Conservation (phyloP, 768 basidiomycete species). For the Hebeloma cylindrosporum region DNA sequence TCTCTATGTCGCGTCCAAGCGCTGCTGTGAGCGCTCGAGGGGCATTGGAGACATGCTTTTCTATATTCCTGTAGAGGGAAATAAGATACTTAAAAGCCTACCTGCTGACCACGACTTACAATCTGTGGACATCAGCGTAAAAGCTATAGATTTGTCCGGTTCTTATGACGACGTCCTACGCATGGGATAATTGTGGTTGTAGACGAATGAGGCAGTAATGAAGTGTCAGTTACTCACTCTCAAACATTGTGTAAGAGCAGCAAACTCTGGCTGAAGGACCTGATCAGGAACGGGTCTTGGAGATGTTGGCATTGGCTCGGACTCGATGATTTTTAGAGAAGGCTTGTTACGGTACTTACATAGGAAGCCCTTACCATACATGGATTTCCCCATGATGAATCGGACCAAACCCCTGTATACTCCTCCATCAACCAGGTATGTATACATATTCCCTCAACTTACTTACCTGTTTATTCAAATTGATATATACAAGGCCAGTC, state of each 20-base stretch:
- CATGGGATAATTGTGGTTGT: conserved; percentile 1
- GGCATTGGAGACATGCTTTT: conserved; percentile 56
- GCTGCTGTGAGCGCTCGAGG: conserved; percentile 64
- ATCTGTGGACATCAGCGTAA: conserved; percentile 60
- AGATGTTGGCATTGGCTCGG: conserved; percentile 49
- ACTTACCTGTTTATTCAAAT: too few species aligned
- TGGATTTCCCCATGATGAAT: too few species aligned
- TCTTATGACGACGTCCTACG: conserved; percentile 62
- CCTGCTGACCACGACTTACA: conserved; percentile 46
- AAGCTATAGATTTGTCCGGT: conserved; percentile 72
- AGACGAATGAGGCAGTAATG: conserved; percentile 11
- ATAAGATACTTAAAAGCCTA: neutral
- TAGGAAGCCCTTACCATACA: too few species aligned
- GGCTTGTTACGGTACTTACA: too few species aligned
- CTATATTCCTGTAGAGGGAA: conserved; percentile 49
- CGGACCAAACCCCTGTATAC: too few species aligned
- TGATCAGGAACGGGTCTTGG: conserved; percentile 50
- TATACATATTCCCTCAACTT: too few species aligned
- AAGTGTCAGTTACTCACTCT: conserved; percentile 39
- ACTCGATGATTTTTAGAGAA: too few species aligned
- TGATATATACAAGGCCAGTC: too few species aligned
- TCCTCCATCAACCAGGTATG: too few species aligned
- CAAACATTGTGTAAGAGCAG: conserved; percentile 54
- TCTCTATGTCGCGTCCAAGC: conserved; percentile 73
- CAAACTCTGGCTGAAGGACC: conserved; percentile 66